Percentiles rank a stretch among this genome's conserved stretches.
Evolutionary conservation across 805 yeast genomes (phyloP).

Genomic region (Teunomyces funiuensis): DNA sequence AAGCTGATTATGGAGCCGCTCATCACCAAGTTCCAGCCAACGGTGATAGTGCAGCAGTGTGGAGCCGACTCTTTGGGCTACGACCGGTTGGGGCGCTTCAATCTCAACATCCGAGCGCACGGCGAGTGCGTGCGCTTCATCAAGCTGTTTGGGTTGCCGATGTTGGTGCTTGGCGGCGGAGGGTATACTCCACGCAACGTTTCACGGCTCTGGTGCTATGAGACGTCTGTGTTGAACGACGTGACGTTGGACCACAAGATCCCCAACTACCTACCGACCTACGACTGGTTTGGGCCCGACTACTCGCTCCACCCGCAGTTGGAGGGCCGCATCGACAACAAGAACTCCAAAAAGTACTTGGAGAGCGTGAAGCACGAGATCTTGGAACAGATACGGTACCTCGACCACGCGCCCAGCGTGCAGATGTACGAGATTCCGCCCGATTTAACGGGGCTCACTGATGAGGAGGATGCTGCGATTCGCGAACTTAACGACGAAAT

Average conservation of each 20-base stretch:
- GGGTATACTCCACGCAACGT: slow-evolving; percentile 97
- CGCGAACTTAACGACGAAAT: slow-evolving; percentile 37
- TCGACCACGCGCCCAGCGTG: slow-evolving; percentile 93
- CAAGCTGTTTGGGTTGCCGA: slow-evolving; percentile 85
- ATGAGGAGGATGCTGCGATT: slow-evolving; percentile 41
- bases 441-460: slow-evolving; percentile 42
- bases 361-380: slow-evolving; percentile 76
- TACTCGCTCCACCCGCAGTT: slow-evolving; percentile 77
- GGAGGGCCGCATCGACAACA: slow-evolving; percentile 67
- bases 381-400: slow-evolving; percentile 74
- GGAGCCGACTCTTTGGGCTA: slow-evolving; percentile 96
- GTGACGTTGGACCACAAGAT: slow-evolving; percentile 44
- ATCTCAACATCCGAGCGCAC: slow-evolving; percentile 86
- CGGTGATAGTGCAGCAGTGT: slow-evolving; percentile 92
- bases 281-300: slow-evolving; percentile 87
- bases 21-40: slow-evolving; percentile 87
- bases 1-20: slow-evolving; percentile 89
- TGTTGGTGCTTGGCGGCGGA: slow-evolving; percentile 94
- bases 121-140: slow-evolving; percentile 93
- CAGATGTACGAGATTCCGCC: slow-evolving; percentile 92
- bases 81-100: slow-evolving; percentile 92
- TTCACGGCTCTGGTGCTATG: slow-evolving; percentile 92
- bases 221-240: slow-evolving; percentile 77
- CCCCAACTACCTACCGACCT: slow-evolving; percentile 73
- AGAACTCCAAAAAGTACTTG: slow-evolving; percentile 76